phyloP scores from a whole-genome alignment of 1,284 basidiomycete species.

The Gymnopus androsaceus region DNA sequence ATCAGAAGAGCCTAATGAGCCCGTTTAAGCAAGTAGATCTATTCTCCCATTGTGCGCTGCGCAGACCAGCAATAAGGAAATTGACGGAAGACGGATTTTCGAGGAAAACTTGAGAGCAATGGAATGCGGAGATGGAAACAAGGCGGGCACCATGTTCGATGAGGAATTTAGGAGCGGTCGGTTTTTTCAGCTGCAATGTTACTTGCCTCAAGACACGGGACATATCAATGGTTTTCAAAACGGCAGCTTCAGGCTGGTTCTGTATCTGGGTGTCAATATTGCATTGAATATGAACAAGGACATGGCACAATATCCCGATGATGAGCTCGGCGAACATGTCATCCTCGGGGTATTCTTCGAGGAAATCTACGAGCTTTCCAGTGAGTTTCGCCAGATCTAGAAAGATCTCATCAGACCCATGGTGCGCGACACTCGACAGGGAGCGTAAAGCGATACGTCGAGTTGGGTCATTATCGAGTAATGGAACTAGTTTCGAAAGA shows the following conservation, averaged over 20 bases:
- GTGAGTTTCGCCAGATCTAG: conserved; percentile 50
- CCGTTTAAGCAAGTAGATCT: conserved; percentile 52
- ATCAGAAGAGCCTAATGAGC: conserved; percentile 48
- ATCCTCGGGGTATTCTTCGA: conserved; percentile 54
- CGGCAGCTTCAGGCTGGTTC: conserved; percentile 34
- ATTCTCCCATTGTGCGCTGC: conserved; percentile 51
- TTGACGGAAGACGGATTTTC: conserved; percentile 42
- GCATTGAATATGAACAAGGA: conserved; percentile 40
- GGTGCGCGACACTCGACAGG: conserved; percentile 59
- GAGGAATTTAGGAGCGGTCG: conserved; percentile 42
- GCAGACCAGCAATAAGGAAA: conserved; percentile 55
- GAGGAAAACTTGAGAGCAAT: conserved; percentile 46
- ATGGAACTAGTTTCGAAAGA: conserved; percentile 52
- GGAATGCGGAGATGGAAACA: conserved; percentile 42
- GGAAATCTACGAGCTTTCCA: conserved; percentile 41
- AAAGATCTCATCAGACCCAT: conserved; percentile 53
- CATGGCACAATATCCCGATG: conserved; percentile 55
- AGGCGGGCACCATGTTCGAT: conserved; percentile 55
- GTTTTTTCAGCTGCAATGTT: conserved; percentile 45
- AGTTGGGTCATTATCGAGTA: conserved; percentile 47
- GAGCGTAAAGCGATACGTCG: conserved; percentile 56
- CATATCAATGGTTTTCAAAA: conserved; percentile 46
- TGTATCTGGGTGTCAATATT: conserved; percentile 34
- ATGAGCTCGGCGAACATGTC: conserved; percentile 48
- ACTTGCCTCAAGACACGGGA: conserved; percentile 44